These are phyloP conservation scores for Metschnikowia noctiluminum DNA, from an alignment of 805 yeast species.

Conservation along the genomic window DNA sequence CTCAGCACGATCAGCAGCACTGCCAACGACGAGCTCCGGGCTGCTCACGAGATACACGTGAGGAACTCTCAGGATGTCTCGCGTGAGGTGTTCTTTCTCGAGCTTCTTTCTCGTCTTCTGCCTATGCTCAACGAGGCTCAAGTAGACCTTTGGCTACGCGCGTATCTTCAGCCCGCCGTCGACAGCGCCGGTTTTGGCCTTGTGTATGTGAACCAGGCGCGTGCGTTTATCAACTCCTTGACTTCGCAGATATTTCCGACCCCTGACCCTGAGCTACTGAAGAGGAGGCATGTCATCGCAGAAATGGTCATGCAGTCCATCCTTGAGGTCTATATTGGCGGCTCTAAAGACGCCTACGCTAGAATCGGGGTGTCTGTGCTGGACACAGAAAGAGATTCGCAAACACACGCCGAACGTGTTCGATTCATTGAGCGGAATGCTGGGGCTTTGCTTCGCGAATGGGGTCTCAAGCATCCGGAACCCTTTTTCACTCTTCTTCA, in stretches of 20 bases:
- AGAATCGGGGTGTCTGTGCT: slow-evolving; percentile 17
- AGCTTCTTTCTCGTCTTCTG: slow-evolving; percentile 32
- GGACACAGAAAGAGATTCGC: slow-evolving; percentile 23
- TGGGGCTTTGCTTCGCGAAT: slow-evolving; percentile 36
- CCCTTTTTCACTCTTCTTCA: slow-evolving; percentile 37
- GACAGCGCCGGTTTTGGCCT: slow-evolving; percentile 55
- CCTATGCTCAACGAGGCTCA: slow-evolving; percentile 28
- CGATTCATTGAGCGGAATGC: slow-evolving; percentile 48
- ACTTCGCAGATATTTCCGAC: slow-evolving; percentile 16
- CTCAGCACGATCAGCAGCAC: slow-evolving; percentile 26
- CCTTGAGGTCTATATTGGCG: slow-evolving; percentile 25
- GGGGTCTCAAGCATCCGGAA: slow-evolving; percentile 37
- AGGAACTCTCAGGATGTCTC: slow-evolving; percentile 24
- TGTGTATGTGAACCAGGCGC: slow-evolving; percentile 31
- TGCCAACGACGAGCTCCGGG: slow-evolving; percentile 35
- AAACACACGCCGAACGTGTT: slow-evolving; percentile 44
- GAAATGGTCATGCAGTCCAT: slow-evolving; percentile 22
- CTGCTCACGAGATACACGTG: slow-evolving; percentile 31
- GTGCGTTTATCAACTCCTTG: slow-evolving; percentile 25
- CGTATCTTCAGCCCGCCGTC: slow-evolving; percentile 48
- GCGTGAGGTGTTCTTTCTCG: slow-evolving; percentile 38
- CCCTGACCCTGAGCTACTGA: slow-evolving; percentile 21
- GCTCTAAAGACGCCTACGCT: slow-evolving; percentile 13
- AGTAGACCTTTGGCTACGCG: slow-evolving; percentile 46
- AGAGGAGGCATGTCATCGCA: slow-evolving; percentile 22